These are phyloP conservation scores for Sordariomycetes sp. DNA, from an alignment of 2,329 filamentous ascomycete genomes.

Conservation along the genomic window DNA sequence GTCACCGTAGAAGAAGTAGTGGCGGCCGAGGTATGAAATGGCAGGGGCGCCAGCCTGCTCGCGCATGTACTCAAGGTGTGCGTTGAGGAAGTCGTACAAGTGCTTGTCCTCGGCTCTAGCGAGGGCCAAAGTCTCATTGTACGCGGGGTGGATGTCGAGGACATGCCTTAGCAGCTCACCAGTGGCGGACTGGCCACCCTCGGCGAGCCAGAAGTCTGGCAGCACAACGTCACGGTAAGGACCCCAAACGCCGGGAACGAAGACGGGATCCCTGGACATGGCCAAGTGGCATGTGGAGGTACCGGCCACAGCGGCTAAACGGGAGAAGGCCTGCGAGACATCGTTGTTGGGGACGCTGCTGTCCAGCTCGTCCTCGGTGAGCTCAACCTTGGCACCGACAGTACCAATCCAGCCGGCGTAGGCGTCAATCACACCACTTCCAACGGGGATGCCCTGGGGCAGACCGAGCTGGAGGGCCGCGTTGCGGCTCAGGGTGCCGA, in stretches of 20 bases:
- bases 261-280: conserved; percentile 88
- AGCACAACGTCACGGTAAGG: conserved; percentile 92
- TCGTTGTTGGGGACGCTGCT: conserved; percentile 66
- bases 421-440: conserved; percentile 94
- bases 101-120: conserved; percentile 77
- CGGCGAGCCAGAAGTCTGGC: conserved; percentile 91
- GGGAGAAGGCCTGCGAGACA: conserved; percentile 84
- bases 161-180: conserved; percentile 92
- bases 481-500: conserved; percentile 75
- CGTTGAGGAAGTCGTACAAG: conserved; percentile 92
- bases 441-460: conserved; percentile 79
- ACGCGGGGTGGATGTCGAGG: conserved; percentile 88
- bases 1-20: conserved; percentile 98
- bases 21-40: conserved; percentile 77
- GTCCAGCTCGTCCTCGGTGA: conserved; percentile 57
- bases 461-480: conserved; percentile 79
- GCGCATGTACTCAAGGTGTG: conserved; percentile 70
- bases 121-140: conserved; percentile 67
- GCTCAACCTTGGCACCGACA: conserved; percentile 89
- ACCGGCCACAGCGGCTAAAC: conserved; percentile 87
- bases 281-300: conserved; percentile 96
- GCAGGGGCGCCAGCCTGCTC: conserved; percentile 61
- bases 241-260: conserved; percentile 93
- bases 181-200: conserved; percentile 93
- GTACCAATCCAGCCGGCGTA: conserved; percentile 99